A percentile compares a stretch with the other conserved stretches of the same genome.
Evolutionary conservation across 2,329 filamentous ascomycete genomes (phyloP).

Genomic region (Trichoderma gracile): DNA sequence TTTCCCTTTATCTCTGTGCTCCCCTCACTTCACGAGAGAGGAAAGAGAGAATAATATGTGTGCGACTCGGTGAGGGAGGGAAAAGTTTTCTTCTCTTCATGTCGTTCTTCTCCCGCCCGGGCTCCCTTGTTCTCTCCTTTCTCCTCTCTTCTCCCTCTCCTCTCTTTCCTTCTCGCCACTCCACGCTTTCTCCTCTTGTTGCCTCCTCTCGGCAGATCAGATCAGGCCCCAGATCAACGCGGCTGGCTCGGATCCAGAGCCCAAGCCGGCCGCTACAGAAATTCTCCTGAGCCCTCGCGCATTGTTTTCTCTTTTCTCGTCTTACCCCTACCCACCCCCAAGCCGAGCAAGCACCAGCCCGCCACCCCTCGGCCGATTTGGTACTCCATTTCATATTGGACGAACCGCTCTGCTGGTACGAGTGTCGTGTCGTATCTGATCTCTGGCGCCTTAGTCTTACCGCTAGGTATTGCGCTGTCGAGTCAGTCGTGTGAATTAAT

Average conservation of each 20-base stretch:
- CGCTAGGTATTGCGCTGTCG: neutral
- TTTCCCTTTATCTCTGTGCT: slow-evolving; percentile 11
- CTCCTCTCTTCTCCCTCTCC: slow-evolving; percentile 13
- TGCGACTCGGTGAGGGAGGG: neutral
- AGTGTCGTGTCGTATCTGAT: slow-evolving; percentile 16
- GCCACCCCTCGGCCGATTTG: slow-evolving; percentile 30
- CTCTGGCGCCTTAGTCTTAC: slow-evolving; percentile 7
- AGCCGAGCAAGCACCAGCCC: slow-evolving; percentile 12
- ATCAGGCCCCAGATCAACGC: slow-evolving; percentile 3
- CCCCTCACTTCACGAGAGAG: slow-evolving; percentile 10
- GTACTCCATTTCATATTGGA: slow-evolving; percentile 24
- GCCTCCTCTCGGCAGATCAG: slow-evolving; percentile 3
- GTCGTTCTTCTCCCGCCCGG: slow-evolving; percentile 1
- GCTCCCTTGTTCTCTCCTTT: slow-evolving; percentile 23
- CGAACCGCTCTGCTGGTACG: slow-evolving; percentile 36
- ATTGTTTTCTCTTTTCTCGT: slow-evolving; percentile 23
- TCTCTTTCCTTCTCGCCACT: slow-evolving; percentile 6
- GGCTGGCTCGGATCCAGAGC: slow-evolving; percentile 12
- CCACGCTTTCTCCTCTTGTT: slow-evolving; percentile 4
- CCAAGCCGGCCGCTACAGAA: slow-evolving; percentile 12
- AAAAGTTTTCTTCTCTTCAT: too few relatives aligned
- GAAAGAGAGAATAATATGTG: neutral
- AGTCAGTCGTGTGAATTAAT: neutral
- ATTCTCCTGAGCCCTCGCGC: slow-evolving; percentile 6
- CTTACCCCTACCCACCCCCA: slow-evolving; percentile 22